Conservation (phyloP, 345 rosid species). For the Adansonia digitata region DNA sequence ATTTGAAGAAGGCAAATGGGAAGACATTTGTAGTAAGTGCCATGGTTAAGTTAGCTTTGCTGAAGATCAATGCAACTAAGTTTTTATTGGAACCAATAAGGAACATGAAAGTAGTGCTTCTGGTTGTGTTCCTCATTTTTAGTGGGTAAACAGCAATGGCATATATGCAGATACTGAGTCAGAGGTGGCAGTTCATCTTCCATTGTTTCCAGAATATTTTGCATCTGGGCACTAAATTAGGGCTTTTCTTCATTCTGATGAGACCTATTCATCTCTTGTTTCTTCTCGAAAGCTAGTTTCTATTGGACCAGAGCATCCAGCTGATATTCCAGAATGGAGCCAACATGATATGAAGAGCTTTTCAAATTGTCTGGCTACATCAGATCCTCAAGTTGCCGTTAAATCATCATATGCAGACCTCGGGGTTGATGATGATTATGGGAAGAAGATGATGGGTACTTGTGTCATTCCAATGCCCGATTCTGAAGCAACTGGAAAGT, state of each 20-base stretch:
- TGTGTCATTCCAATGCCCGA: constrained; percentile 51
- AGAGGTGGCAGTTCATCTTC: constrained; percentile 11
- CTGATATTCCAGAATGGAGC: constrained; percentile 44
- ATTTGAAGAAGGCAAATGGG: constrained; percentile 25
- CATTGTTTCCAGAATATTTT: constrained; percentile 43
- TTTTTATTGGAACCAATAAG: constrained; percentile 12
- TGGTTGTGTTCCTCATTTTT: constrained; percentile 22
- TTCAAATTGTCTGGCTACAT: constrained; percentile 4
- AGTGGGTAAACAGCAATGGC: constrained; percentile 25
- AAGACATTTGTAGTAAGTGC: constrained; percentile 12
- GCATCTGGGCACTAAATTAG: constrained; percentile 24
- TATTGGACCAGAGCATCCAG: constrained; percentile 55
- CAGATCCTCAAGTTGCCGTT: constrained; percentile 9
- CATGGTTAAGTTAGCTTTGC: constrained; percentile 22
- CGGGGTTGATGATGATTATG: constrained; percentile 11
- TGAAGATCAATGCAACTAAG: constrained; percentile 3
- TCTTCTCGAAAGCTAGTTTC: constrained; percentile 40
- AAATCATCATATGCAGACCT: neutral
- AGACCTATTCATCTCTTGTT: constrained; percentile 25
- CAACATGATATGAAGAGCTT: constrained; percentile 1
- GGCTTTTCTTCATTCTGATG: constrained; percentile 28
- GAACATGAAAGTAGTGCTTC: constrained; percentile 23
- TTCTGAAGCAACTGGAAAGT: constrained; percentile 20
- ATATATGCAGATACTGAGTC: constrained; percentile 29
- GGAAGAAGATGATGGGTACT: constrained; percentile 35